Conservation (phyloP, 2,329 filamentous ascomycete species). For the Phialocephala subalpina region DNA sequence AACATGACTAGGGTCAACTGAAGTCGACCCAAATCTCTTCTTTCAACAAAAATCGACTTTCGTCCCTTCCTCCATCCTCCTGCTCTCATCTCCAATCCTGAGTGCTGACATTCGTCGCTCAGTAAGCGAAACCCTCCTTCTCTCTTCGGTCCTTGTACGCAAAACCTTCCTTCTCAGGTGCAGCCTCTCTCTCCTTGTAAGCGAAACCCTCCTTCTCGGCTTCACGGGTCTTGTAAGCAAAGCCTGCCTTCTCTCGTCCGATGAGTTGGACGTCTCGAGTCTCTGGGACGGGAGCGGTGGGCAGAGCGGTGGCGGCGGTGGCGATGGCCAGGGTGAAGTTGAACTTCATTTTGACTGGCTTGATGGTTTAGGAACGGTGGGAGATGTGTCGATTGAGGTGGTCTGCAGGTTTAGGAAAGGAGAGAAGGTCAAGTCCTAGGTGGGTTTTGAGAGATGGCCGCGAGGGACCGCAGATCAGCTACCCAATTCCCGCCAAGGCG, state of each 20-base stretch:
- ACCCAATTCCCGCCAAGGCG: too few relatives aligned
- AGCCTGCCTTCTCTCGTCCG: not conserved
- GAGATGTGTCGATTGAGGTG: not conserved
- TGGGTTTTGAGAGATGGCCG: too few relatives aligned
- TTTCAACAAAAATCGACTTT: too few relatives aligned
- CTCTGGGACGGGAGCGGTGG: not conserved
- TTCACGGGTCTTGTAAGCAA: not conserved
- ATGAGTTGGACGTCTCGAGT: not conserved
- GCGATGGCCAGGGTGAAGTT: not conserved
- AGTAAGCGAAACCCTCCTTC: not conserved
- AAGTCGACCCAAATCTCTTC: too few relatives aligned
- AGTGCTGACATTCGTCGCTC: not conserved
- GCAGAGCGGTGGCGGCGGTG: not conserved
- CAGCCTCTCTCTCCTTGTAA: too few relatives aligned
- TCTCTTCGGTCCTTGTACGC: not conserved
- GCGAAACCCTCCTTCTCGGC: not conserved
- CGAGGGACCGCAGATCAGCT: too few relatives aligned
- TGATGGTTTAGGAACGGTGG: not conserved
- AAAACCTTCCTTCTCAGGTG: constrained; percentile 2
- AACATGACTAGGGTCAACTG: too few relatives aligned
- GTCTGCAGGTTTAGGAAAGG: not conserved
- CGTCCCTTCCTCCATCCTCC: too few relatives aligned
- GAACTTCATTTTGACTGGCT: not conserved
- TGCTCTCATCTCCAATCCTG: too few relatives aligned
- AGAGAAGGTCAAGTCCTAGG: too few relatives aligned